phyloP scores from a whole-genome alignment of 495 filamentous ascomycete species.

The Daldinia vernicosa region DNA sequence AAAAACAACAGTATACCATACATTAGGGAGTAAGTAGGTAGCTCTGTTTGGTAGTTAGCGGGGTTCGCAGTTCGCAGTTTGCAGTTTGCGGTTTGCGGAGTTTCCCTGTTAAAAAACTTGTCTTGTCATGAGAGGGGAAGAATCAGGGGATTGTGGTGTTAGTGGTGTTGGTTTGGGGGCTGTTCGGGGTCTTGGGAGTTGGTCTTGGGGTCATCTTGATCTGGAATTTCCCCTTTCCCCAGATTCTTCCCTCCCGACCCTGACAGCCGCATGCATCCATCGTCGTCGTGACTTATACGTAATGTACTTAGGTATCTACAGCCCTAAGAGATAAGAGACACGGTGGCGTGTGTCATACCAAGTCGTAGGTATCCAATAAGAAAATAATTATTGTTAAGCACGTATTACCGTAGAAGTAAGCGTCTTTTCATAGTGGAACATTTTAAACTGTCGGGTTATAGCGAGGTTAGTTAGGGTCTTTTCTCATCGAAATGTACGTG shows the following conservation, averaged over 20 bases:
- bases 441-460: not conserved
- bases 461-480: not conserved
- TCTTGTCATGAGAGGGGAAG: conserved; percentile 26
- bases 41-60: not conserved
- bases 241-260: conserved; percentile 26
- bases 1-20: conserved; percentile 1
- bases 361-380: conserved; percentile 27
- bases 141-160: conserved; percentile 41
- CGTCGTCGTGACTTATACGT: conserved; percentile 2
- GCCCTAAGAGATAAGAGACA: not conserved
- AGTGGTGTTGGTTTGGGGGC: not conserved
- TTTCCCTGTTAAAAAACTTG: conserved; percentile 6
- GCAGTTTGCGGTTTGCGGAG: not conserved
- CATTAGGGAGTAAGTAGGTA: too few species aligned
- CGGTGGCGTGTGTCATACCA: conserved; percentile 9
- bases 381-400: conserved; percentile 18
- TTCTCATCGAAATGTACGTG: not conserved
- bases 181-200: not conserved
- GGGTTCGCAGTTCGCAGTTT: not conserved
- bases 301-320: conserved; percentile 16
- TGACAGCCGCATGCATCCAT: conserved; percentile 33
- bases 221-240: conserved; percentile 32
- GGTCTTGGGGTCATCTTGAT: conserved; percentile 13
- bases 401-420: not conserved
- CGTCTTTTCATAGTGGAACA: not conserved